Evolutionary conservation across 257 asterid genomes (phyloP).

Genomic region (Solanum etuberosum): DNA sequence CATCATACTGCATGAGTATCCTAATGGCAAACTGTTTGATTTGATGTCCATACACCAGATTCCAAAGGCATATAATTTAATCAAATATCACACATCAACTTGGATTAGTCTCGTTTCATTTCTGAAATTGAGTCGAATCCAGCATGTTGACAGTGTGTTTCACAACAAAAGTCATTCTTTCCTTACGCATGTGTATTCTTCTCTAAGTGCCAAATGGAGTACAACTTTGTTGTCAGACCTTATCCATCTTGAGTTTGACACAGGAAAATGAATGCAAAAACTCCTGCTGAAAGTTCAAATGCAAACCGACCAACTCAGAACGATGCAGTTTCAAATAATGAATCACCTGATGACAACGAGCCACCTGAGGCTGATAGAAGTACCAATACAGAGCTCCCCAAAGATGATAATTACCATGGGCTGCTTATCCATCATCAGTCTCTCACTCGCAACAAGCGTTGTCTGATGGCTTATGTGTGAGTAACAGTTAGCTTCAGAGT

Average conservation of each 20-base stretch:
- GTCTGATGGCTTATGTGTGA: slow-evolving; percentile 91
- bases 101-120: neutral
- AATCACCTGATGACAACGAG: neutral
- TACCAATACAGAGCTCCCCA: slow-evolving; percentile 3
- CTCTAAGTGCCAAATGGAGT: neutral
- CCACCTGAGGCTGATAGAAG: neutral
- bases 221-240: neutral
- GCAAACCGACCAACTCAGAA: neutral
- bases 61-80: neutral
- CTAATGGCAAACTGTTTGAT: neutral
- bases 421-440: slow-evolving; percentile 87
- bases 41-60: neutral
- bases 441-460: slow-evolving; percentile 77
- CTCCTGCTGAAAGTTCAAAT: neutral
- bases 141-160: neutral
- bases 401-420: slow-evolving; percentile 62
- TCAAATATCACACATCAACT: neutral
- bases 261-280: neutral
- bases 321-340: neutral
- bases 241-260: neutral
- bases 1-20: neutral
- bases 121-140: neutral
- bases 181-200: neutral
- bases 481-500: slow-evolving; percentile 4
- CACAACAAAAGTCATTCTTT: neutral